Conservation (phyloP, 2,329 filamentous ascomycete species). For the Taxawa tesnikishii region DNA sequence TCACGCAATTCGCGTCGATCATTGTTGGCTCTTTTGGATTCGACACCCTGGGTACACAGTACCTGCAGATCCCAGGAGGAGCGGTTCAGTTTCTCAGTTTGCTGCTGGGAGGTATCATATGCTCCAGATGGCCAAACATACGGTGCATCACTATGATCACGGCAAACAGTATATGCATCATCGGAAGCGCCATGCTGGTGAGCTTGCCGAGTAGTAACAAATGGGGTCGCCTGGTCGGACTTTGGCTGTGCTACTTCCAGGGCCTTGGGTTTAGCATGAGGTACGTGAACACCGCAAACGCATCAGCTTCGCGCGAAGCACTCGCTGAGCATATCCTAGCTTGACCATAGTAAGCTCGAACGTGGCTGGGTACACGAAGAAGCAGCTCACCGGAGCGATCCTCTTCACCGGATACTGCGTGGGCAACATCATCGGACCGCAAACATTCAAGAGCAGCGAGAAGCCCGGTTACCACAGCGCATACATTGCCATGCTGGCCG, state of each 20-base stretch:
- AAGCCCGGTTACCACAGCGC: slow-evolving; percentile 31
- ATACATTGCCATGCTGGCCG: slow-evolving; percentile 43
- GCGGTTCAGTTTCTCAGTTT: slow-evolving; percentile 44
- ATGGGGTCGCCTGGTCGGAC: slow-evolving; percentile 44
- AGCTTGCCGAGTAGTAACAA: slow-evolving; percentile 38
- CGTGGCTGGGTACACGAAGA: slow-evolving; percentile 43
- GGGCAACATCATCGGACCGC: slow-evolving; percentile 31
- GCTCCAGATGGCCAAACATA: slow-evolving; percentile 39
- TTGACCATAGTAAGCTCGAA: slow-evolving; percentile 42
- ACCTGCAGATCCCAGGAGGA: slow-evolving; percentile 48
- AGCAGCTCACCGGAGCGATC: slow-evolving; percentile 38
- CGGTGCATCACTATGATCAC: slow-evolving; percentile 44
- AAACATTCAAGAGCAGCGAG: slow-evolving; percentile 2
- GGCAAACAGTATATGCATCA: slow-evolving; percentile 43
- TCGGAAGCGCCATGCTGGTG: slow-evolving; percentile 40
- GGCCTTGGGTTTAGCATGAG: slow-evolving; percentile 41
- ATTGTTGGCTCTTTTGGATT: slow-evolving; percentile 37
- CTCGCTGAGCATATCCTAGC: too few relatives aligned
- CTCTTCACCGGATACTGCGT: slow-evolving; percentile 43
- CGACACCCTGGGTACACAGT: slow-evolving; percentile 39
- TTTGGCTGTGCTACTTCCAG: slow-evolving; percentile 46
- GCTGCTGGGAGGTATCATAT: slow-evolving; percentile 38
- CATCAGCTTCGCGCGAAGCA: too few relatives aligned
- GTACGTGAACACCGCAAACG: too few relatives aligned
- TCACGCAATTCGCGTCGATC: slow-evolving; percentile 30